phyloP scores from a whole-genome alignment of 2,329 filamentous ascomycete genomes.

The Trichoderma citrinoviride region DNA sequence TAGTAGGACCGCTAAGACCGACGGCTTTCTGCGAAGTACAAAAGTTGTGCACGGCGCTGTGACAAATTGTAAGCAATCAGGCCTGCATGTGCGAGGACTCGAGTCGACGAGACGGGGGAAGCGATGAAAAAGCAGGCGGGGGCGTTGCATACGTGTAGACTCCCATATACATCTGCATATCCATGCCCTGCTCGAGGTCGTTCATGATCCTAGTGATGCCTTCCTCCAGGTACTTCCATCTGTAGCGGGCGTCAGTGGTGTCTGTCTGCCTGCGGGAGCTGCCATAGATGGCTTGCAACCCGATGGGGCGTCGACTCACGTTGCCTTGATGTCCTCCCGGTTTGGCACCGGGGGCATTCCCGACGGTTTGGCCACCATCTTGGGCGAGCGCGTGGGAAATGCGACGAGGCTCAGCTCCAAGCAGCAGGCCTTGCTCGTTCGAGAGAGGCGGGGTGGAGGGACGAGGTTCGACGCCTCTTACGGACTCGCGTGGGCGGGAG shows the following conservation, averaged over 20 bases:
- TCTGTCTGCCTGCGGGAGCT: neutral
- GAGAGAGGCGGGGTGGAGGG: constrained; percentile 20
- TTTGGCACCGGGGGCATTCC: constrained; percentile 59
- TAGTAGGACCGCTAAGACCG: constrained; percentile 48
- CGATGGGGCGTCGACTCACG: constrained; percentile 37
- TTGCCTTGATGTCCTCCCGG: constrained; percentile 58
- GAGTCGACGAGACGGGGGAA: neutral
- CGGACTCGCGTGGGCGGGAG: constrained; percentile 20
- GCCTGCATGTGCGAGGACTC: neutral
- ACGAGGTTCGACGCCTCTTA: constrained; percentile 1
- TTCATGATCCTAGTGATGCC: constrained; percentile 93
- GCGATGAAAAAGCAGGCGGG: neutral
- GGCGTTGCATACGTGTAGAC: constrained; percentile 71
- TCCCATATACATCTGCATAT: constrained; percentile 96
- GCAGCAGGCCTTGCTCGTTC: neutral
- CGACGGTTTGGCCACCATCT: constrained; percentile 39
- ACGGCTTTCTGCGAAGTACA: constrained; percentile 96
- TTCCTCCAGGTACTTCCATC: constrained; percentile 85
- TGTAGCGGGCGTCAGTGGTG: constrained; percentile 38
- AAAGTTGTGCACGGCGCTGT: constrained; percentile 92
- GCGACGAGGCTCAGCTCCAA: too few species aligned
- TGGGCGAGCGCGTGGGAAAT: neutral
- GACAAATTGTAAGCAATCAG: constrained; percentile 37
- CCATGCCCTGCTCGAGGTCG: constrained; percentile 85
- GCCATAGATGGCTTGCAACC: neutral